Base-by-base conservation (phyloP, 108 stramenopile genomes). In the Cyclotella cryptica region DNA sequence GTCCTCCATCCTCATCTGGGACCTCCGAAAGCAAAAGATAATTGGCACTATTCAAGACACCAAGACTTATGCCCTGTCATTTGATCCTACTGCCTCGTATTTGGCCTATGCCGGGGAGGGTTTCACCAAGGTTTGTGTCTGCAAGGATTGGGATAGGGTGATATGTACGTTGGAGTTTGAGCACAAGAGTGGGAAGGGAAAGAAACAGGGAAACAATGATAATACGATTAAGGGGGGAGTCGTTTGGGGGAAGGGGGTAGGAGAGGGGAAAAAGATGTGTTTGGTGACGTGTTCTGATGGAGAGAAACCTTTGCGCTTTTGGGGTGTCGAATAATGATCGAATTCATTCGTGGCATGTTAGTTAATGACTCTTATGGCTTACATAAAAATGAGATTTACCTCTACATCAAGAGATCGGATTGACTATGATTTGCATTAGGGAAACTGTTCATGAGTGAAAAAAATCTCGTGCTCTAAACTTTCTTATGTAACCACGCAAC, bases 1-100 rank as follows among this genome's bases (percentile, higher is more conserved):
- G 1, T 78, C 88, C 18, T 63, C 74, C 8, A 73, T 73, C 63
- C 55, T 79, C 46, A 70, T 71, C 28, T 96, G 94, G 95, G 97
- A 97, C 69, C 71, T 97, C 69, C 86, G 94, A 49, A 96, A 97
- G 74, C 84, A 90, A 72, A 90, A 90, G 55, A 69, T 77, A 7
- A 74, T 61, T 45, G 84, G 75, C 15, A 76, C 69, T 29, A 69
- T 92, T 6, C 42, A 88, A 22, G 86, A 80, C 30, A 62, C 62
- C 21, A 71, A 82, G 27, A 74, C 92, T 5, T 52, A 59, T 13
- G 67, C 77, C 13, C 61, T 91, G 18, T 71, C 83, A 27, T 96
- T 90, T 74, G 90, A 93, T 71, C 77, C 81, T 27, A 80, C 74
- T 19, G 96, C 89, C 11, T 89, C 90, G 55, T 91, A 86, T 69